A percentile compares a stretch with the other conserved stretches of the same genome.
phyloP scores from a whole-genome alignment of 164 flowering plant genomes.

The Magnolia sinica region DNA sequence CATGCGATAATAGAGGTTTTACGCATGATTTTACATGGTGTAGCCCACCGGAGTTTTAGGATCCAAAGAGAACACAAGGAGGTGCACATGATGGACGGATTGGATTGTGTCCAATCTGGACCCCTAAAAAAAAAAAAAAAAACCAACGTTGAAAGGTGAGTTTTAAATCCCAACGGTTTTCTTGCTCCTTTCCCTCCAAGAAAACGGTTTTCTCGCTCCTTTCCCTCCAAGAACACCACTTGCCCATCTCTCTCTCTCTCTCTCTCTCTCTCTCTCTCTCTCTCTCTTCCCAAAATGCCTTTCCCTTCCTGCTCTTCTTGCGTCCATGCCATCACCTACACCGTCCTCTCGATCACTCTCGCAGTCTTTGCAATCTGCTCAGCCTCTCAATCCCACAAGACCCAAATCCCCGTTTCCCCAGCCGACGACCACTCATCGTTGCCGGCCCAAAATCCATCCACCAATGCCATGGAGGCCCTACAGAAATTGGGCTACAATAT shows the following conservation, averaged over 20 bases:
- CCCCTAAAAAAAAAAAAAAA: no score
- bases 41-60: no score
- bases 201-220: not conserved
- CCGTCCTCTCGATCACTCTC: conserved; percentile 27
- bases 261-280: not conserved
- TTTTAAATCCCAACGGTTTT: not conserved
- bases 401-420: conserved; percentile 8
- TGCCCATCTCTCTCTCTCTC: no score
- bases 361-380: conserved; percentile 46
- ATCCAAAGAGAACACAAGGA: no score
- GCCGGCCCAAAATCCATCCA: conserved; percentile 8
- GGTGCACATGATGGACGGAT: no score
- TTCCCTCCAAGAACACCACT: not conserved
- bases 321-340: conserved; percentile 29
- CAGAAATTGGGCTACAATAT: conserved; percentile 43
- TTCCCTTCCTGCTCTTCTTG: conserved; percentile 15
- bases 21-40: no score
- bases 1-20: no score
- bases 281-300: conserved; percentile 9
- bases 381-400: conserved; percentile 19
- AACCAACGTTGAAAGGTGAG: not conserved
- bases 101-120: no score
- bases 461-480: conserved; percentile 42
- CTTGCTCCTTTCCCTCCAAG: conserved; percentile 2
- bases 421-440: not conserved